Percentiles rank a stretch among this genome's conserved stretches.
phyloP scores from a whole-genome alignment of 202 grass and related monocot species.

The Digitaria exilis region DNA sequence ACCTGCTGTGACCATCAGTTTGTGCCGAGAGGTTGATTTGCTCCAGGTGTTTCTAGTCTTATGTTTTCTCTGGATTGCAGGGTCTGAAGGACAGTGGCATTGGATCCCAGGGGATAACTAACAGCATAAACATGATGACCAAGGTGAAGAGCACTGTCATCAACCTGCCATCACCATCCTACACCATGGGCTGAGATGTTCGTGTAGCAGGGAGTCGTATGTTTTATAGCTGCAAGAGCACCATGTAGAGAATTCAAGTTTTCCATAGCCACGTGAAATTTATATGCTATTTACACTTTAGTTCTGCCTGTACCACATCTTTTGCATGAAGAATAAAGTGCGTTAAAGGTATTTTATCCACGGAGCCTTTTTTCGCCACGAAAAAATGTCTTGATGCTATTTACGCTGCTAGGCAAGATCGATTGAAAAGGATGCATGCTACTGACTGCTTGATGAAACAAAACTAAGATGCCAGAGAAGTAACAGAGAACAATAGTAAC shows the following conservation, averaged over 20 bases:
- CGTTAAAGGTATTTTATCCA: background rate
- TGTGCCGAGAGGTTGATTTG: too few relatives aligned
- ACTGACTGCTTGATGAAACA: too few relatives aligned
- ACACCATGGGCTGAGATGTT: constrained; percentile 78
- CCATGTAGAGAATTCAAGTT: constrained; percentile 49
- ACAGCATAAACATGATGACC: constrained; percentile 99
- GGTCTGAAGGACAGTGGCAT: constrained; percentile 98
- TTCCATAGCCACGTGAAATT: constrained; percentile 31
- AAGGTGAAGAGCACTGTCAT: constrained; percentile 98
- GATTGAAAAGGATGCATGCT: background rate
- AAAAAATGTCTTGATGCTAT: background rate
- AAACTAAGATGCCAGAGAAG: background rate
- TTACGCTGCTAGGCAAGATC: background rate
- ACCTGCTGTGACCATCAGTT: background rate
- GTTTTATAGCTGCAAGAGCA: constrained; percentile 23
- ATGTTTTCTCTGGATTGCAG: constrained; percentile 40
- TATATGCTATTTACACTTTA: constrained; percentile 15
- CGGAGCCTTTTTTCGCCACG: background rate
- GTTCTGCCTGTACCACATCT: constrained; percentile 28
- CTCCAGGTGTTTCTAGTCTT: background rate
- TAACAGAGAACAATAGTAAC: background rate
- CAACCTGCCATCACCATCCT: constrained; percentile 85
- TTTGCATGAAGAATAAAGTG: constrained; percentile 41
- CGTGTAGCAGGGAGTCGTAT: background rate
- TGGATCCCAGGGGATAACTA: constrained; percentile 95